These are phyloP conservation scores for Hydrangea macrophylla DNA, from an alignment of 148 eudicot genomes.

Conservation along the genomic window DNA sequence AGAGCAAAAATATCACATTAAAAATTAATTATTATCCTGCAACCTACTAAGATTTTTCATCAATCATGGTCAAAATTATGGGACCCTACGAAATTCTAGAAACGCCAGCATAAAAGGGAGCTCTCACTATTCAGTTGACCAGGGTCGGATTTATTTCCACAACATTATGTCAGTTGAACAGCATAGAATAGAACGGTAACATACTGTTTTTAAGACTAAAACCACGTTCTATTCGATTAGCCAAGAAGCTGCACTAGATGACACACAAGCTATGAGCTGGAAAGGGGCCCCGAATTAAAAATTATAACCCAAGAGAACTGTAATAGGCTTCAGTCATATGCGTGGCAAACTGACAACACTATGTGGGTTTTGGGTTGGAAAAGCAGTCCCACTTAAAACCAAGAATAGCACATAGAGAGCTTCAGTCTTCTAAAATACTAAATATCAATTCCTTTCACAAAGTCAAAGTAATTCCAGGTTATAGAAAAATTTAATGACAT, in stretches of 20 bases:
- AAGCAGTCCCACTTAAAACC: constrained; percentile 5
- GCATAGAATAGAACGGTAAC: background rate
- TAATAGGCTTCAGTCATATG: background rate
- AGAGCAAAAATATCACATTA: constrained; percentile 1
- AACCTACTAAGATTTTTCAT: background rate
- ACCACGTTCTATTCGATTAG: background rate
- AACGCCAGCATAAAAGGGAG: background rate
- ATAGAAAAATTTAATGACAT: background rate
- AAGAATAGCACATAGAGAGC: background rate
- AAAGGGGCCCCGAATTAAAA: background rate
- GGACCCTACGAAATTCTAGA: background rate
- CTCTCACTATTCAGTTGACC: background rate
- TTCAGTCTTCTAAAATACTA: background rate
- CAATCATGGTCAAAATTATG: background rate
- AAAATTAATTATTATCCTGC: background rate
- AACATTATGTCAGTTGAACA: background rate
- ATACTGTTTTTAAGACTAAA: background rate
- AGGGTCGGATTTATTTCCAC: background rate
- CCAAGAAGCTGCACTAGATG: background rate
- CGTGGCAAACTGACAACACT: background rate
- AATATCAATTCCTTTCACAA: background rate
- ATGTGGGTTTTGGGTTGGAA: background rate
- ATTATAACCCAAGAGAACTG: background rate
- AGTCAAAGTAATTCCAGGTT: background rate
- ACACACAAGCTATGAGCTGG: background rate